Evolutionary conservation across 2,329 filamentous ascomycete genomes (phyloP), one percentile per base, ranked within the genome.

Genomic region (Neophaeococcomyces aloes): DNA sequence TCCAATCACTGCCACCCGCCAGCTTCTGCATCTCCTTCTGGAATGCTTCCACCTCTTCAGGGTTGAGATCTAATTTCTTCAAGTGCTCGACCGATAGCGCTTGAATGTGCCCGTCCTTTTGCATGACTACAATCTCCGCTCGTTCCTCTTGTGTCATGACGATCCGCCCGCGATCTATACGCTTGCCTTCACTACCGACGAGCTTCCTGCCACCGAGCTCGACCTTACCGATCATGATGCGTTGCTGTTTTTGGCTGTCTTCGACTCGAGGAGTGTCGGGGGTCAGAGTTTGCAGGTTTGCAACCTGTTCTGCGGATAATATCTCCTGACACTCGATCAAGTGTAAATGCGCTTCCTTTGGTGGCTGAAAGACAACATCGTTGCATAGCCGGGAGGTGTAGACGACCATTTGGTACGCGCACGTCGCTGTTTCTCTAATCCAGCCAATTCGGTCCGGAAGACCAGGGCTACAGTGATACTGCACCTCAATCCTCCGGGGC

Each of bases 391-490:
- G 79, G 0, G 87, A 86, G 0, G 88, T 94, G 59, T 94, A 83
- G 50, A 95, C 77, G 25, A 94, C 78, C 87, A 95, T 94, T 42
- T 94, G 71, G 59, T 95, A 95, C 10, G 86, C 79, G 65, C 88
- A 95, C 8, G 86, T 94, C 2, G 82, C 83, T 1, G 89, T 78
- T 61, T 95, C 88, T 62, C 94, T 94, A 64, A 95, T 93, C 78
- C 86, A 87, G 33, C 81, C 82, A 55, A 95, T 94, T 37, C 81
- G 78, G 60, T 94, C 71, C 2, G 76, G 76, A 25, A 79, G 71
- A 38, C 83, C 80, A 0, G 85, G 86, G 55, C 85, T 81, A 66
- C 87, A 94, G 56, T 82, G 79, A 52, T 79, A 82, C 63, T 81
- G 62, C 7, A 95, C 78, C 62, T 95, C 88, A 52, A 94, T 82